Evolutionary conservation across 2,329 filamentous ascomycete genomes (phyloP).

Genomic region (Sporothrix luriei): DNA sequence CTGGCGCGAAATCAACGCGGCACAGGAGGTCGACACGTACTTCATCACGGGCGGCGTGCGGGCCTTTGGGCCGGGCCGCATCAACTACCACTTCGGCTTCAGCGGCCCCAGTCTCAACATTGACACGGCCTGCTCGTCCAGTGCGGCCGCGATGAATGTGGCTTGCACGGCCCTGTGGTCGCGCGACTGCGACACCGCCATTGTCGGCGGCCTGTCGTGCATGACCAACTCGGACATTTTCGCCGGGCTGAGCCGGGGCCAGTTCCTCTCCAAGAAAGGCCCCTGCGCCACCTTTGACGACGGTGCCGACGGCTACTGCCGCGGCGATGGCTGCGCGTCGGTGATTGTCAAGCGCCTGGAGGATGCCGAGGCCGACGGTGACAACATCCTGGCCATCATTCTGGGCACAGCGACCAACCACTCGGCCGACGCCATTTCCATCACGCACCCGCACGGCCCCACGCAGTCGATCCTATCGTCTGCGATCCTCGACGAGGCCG

Average conservation of each 20-base stretch:
- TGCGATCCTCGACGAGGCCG: slow-evolving; percentile 69
- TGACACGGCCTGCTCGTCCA: slow-evolving; percentile 79
- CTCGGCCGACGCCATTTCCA: slow-evolving; percentile 77
- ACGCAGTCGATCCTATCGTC: slow-evolving; percentile 73
- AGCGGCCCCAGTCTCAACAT: slow-evolving; percentile 71
- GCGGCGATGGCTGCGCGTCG: slow-evolving; percentile 71
- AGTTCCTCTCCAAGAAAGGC: slow-evolving; percentile 76
- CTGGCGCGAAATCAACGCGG: slow-evolving; percentile 74
- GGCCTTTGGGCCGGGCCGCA: slow-evolving; percentile 56
- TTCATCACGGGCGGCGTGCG: slow-evolving; percentile 51
- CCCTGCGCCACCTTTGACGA: slow-evolving; percentile 81
- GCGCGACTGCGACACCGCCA: slow-evolving; percentile 77
- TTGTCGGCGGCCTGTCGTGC: slow-evolving; percentile 76
- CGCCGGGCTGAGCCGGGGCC: slow-evolving; percentile 71
- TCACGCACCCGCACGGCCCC: slow-evolving; percentile 78
- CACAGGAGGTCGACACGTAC: slow-evolving; percentile 67
- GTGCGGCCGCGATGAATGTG: slow-evolving; percentile 70
- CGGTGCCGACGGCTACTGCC: slow-evolving; percentile 78
- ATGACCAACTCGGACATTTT: slow-evolving; percentile 82
- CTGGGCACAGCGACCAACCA: slow-evolving; percentile 77
- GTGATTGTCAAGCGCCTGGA: slow-evolving; percentile 78
- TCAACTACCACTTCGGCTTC: slow-evolving; percentile 79
- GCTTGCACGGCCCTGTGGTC: slow-evolving; percentile 73
- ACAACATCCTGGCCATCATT: slow-evolving; percentile 76
- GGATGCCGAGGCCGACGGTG: slow-evolving; percentile 74